A percentile compares a stretch with the other conserved stretches of the same genome.
Conservation (phyloP, 345 rosid genomes). For the Diplotaxis tenuifolia region DNA sequence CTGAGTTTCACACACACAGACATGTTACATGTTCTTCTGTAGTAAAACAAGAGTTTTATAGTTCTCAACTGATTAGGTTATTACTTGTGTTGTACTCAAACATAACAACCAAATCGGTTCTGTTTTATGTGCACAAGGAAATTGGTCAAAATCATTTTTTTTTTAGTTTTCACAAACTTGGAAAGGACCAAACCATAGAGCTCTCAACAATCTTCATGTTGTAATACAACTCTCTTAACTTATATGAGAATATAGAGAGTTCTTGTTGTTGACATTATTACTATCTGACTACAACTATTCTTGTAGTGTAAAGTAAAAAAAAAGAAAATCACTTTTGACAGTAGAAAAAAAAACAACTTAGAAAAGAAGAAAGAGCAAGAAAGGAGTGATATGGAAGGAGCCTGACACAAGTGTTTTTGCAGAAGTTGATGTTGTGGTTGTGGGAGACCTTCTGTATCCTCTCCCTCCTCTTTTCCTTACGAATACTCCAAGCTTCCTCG, state of each 20-base stretch:
- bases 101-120: not conserved
- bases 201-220: slow-evolving; percentile 2
- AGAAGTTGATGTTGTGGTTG: slow-evolving; percentile 20
- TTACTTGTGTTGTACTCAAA: not conserved
- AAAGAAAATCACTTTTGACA: not conserved
- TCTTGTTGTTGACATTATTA: not conserved
- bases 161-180: slow-evolving; percentile 5
- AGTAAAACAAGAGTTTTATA: not conserved
- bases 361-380: slow-evolving; percentile 8
- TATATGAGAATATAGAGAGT: not conserved
- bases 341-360: not conserved
- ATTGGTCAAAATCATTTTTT: not conserved
- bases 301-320: not conserved
- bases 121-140: not conserved
- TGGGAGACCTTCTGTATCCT: not conserved
- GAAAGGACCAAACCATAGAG: not conserved
- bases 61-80: not conserved
- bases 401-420: slow-evolving; percentile 8
- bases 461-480: slow-evolving; percentile 10
- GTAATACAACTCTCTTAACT: not conserved
- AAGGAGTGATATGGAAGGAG: slow-evolving; percentile 12
- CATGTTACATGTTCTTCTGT: not conserved
- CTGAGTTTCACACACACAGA: slow-evolving; percentile 24
- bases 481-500: slow-evolving; percentile 34
- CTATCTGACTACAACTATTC: not conserved